Conservation (phyloP, 768 basidiomycete genomes). For the Hortiboletus flavorubellus region DNA sequence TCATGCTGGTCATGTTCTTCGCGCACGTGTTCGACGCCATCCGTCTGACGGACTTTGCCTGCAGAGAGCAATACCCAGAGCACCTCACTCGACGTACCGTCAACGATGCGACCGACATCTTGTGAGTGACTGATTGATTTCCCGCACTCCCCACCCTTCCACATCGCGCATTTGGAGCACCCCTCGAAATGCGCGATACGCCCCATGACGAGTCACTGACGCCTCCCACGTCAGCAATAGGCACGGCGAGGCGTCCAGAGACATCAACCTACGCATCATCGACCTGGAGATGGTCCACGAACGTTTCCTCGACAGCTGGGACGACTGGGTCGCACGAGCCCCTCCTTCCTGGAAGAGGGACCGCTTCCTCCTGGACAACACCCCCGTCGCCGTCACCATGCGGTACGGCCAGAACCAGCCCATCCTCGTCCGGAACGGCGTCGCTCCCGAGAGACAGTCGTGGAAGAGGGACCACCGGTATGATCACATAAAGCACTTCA, state of each 20-base stretch:
- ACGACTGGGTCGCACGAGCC: neutral
- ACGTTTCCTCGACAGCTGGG: neutral
- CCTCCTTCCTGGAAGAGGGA: neutral
- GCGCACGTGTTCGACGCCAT: neutral
- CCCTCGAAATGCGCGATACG: too few relatives aligned
- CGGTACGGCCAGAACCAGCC: slow-evolving; percentile 8
- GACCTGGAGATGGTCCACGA: neutral
- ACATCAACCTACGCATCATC: neutral
- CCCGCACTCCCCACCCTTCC: too few relatives aligned
- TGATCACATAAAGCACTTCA: neutral
- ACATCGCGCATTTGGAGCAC: too few relatives aligned
- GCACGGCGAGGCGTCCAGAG: neutral
- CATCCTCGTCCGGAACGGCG: neutral
- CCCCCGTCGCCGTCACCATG: neutral
- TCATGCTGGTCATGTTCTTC: neutral
- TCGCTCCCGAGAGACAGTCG: neutral
- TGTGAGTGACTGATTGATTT: too few relatives aligned
- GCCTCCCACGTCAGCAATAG: neutral
- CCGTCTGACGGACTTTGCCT: neutral
- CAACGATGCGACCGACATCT: neutral
- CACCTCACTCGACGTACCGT: neutral
- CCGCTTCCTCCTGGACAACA: neutral
- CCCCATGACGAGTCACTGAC: too few relatives aligned
- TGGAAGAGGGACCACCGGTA: neutral
- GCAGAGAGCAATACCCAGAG: neutral